Base-by-base conservation (phyloP, 805 yeast species). In the Wickerhamiella spandovensis region DNA sequence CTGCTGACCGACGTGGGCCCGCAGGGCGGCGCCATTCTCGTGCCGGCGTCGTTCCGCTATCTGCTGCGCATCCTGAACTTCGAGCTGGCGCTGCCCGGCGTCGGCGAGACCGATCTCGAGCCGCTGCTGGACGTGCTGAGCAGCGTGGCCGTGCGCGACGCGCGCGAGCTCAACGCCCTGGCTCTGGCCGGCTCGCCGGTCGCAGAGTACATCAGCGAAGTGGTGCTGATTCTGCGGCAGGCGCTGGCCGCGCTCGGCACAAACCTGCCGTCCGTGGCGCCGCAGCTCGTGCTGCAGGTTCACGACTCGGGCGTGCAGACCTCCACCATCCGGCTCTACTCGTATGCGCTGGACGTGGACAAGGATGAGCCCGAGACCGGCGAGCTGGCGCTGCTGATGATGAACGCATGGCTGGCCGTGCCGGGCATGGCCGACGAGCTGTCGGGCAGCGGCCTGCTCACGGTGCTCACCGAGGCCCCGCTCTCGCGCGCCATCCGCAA, bases 401-500 rank as follows among this genome's bases (percentile, higher is more conserved):
- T 88, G 30, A 76, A 78, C 51, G 92, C 86, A 56, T 68, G 87
- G 61, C 76, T 83, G 56, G 67, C 77, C 0, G 70, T 78, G 10
- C 25, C 53, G 5, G 78, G 77, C 43, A 73, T 87, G 56, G 89
- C 95, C 0, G 84, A 82, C 50, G 76, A 73, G 46, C 68, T 88
- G 47, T 73, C 84, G 13, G 61, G 73, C 2, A 68, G 74, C 42
- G 95, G 95, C 0, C 64, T 89, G 35, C 76, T 84, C 50, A 70
- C 79, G 3, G 79, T 79, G 3, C 66, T 89, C 41, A 73, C 80
- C 3, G 95, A 87, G 58, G 81, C 92, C 50, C 81, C 88, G 5
- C 72, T 85, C 1, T 82, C 95, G 0, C 65, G 72, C 23, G 71
- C 72, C 1, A 77, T 89, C 41, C 86, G 82, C 60, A 69, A 72